These are phyloP conservation scores for Peterozyma toletana DNA, from an alignment of 805 yeast genomes.

Conservation along the genomic window DNA sequence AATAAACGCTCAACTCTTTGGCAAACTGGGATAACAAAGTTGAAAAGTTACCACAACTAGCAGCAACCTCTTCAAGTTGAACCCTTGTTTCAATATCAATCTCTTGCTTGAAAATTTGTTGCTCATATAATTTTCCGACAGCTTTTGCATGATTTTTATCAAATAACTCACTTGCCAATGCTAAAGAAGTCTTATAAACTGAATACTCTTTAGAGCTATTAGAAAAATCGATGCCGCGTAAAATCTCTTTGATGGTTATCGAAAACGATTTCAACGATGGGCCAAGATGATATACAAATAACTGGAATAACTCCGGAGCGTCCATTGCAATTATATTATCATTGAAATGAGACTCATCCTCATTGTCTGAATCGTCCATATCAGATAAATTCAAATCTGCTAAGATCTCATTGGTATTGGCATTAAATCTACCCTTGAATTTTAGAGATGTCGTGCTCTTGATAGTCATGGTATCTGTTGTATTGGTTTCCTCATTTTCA, in stretches of 20 bases:
- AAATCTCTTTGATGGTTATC: constrained; percentile 53
- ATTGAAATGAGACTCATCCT: constrained; percentile 20
- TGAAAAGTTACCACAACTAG: constrained; percentile 77
- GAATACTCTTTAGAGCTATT: constrained; percentile 25
- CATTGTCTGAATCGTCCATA: neutral
- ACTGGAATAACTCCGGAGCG: constrained; percentile 46
- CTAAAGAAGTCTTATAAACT: constrained; percentile 39
- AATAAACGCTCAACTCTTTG: constrained; percentile 42
- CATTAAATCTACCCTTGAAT: neutral
- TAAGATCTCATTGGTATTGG: too few species aligned
- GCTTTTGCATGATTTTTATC: constrained; percentile 50
- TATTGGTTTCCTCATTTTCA: constrained; percentile 10
- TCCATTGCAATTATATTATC: constrained; percentile 19
- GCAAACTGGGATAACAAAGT: constrained; percentile 58
- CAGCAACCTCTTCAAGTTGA: constrained; percentile 76
- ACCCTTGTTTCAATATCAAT: constrained; percentile 33
- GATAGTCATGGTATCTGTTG: constrained; percentile 15
- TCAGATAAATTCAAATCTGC: neutral
- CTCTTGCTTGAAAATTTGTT: constrained; percentile 39
- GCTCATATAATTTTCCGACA: constrained; percentile 48
- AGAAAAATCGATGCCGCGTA: constrained; percentile 54
- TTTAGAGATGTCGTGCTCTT: constrained; percentile 16
- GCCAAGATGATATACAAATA: constrained; percentile 61
- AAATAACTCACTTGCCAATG: constrained; percentile 46
- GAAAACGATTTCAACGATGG: constrained; percentile 67